These are phyloP conservation scores for Leccinum rimulosum DNA, from an alignment of 768 basidiomycete species.

Conservation along the genomic window DNA sequence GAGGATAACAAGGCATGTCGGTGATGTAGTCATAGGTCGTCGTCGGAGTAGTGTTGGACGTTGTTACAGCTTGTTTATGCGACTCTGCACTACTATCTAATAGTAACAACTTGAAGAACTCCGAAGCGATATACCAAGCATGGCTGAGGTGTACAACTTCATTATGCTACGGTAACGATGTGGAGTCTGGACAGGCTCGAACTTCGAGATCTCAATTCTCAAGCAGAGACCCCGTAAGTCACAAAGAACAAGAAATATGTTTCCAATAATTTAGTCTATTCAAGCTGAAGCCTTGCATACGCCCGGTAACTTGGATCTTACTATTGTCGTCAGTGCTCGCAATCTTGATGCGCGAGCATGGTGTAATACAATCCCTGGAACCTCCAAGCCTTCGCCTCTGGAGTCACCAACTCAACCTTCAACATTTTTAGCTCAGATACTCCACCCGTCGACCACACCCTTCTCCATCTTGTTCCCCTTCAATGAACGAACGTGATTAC, in stretches of 20 bases:
- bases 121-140: not conserved
- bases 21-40: not conserved
- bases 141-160: not conserved
- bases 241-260: not conserved
- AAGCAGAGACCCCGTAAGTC: not conserved
- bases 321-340: no score
- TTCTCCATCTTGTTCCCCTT: slow-evolving; percentile 54
- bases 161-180: not conserved
- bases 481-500: slow-evolving; percentile 64
- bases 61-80: not conserved
- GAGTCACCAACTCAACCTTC: slow-evolving; percentile 49
- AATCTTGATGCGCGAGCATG: not conserved
- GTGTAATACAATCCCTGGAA: not conserved
- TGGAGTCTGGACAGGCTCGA: not conserved
- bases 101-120: no score
- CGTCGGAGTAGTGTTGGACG: not conserved
- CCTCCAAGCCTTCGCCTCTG: slow-evolving; percentile 13
- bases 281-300: no score
- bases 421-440: slow-evolving; percentile 64
- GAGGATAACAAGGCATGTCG: slow-evolving; percentile 46
- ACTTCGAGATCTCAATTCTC: not conserved
- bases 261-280: no score
- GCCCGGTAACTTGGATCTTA: no score
- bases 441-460: slow-evolving; percentile 37
- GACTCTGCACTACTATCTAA: not conserved